phyloP scores from a whole-genome alignment of 2,329 filamentous ascomycete species.

The Didymella arachidicola region DNA sequence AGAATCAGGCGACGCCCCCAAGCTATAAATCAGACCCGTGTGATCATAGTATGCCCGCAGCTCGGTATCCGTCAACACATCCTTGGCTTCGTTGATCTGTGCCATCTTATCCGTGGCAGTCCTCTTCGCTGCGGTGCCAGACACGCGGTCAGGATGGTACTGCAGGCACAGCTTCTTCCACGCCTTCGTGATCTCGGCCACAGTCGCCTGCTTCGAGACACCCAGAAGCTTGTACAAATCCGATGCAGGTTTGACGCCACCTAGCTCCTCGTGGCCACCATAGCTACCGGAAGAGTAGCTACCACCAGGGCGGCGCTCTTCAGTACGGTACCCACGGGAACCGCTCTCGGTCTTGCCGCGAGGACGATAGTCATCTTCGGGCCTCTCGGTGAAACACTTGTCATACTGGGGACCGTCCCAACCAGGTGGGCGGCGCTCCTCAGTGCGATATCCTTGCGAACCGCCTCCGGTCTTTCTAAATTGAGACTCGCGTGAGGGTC shows the following conservation, averaged over 20 bases:
- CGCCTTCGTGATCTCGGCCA: constrained; percentile 90
- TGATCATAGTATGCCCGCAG: constrained; percentile 30
- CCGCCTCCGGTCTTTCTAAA: not conserved
- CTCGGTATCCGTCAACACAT: constrained; percentile 26
- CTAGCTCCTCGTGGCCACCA: not conserved
- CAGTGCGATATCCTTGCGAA: not conserved
- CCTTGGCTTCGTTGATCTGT: constrained; percentile 32
- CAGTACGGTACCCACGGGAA: not conserved
- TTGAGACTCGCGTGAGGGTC: not conserved
- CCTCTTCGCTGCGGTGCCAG: constrained; percentile 6
- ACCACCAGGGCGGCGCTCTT: constrained; percentile 4
- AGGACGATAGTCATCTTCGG: not conserved
- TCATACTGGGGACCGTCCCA: not conserved
- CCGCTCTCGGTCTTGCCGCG: not conserved
- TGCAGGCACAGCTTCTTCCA: constrained; percentile 96
- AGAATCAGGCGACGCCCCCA: not conserved
- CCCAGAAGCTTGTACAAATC: constrained; percentile 87
- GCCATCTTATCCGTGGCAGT: constrained; percentile 35
- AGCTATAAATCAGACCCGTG: constrained; percentile 19
- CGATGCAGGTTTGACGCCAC: constrained; percentile 1
- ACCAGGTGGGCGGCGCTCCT: not conserved
- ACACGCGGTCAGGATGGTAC: constrained; percentile 77
- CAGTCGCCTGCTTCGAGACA: constrained; percentile 72
- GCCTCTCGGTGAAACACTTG: not conserved
- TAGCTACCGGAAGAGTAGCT: not conserved